Base-by-base conservation (phyloP, 345 rosid species). In the Aquilaria sinensis region DNA sequence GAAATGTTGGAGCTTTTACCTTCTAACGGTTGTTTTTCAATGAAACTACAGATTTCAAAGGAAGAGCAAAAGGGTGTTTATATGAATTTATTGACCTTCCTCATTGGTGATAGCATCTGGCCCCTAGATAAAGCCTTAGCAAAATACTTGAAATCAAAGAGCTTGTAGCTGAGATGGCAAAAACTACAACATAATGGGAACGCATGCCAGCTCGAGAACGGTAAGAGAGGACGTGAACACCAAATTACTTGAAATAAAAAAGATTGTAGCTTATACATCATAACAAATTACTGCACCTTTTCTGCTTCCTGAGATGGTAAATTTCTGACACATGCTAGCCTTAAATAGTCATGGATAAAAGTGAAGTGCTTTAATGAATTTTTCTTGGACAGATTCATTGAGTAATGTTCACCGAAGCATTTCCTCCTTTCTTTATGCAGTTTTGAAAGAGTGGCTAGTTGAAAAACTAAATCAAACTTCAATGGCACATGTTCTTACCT, bases 61-160 rank as follows among this genome's bases (percentile, higher is more conserved):
- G 96, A 91, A 78, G 97, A 95, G 78, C 97, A 91, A 64, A 95
- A 95, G 90, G 99, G 99, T 56, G 96, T 91, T 67, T 95, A 95
- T 74, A 75, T 95, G 81, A 91, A 95, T 77, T 95, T 95, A 86
- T 78, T 95, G 62, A 95, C 89, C 87, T 95, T 91, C 78, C 80
- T 95, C 70, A 85, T 95, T 71, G 90, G 90, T 29, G 99, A 95
- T 79, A 91, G 99, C 75, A 91, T 95, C 60, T 95, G 72, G 78
- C 99, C 91, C 76, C 93, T 95, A 34, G 97, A 95, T 74, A 95
- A 75, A 91, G 97, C 78, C 90, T 95, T 51, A 95, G 87, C 86
- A 95, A 85, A 74, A 95, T 95, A 77, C 96, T 91, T 41, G 97
- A 95, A 77, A 83, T 85, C 63, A 95, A 91, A 83, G 88, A 78